Percentiles rank a stretch among this genome's conserved stretches.
Evolutionary conservation across 2,329 filamentous ascomycete genomes (phyloP).

Genomic region (Phialophora tarda): DNA sequence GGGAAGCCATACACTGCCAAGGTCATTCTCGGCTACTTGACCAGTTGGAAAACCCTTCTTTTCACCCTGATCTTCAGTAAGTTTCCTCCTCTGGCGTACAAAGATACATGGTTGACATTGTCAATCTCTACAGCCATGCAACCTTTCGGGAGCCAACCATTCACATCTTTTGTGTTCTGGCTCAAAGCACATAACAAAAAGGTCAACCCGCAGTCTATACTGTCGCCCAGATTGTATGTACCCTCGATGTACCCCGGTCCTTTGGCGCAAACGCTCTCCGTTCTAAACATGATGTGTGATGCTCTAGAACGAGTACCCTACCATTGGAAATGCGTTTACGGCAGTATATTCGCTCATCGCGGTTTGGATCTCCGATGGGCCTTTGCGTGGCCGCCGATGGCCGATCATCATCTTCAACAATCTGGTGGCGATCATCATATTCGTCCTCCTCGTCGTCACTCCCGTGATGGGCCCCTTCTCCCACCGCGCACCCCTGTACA

Average conservation of each 20-base stretch:
- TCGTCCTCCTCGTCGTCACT: conserved; percentile 25
- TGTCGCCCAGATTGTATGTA: conserved; percentile 29
- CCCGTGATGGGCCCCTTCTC: conserved; percentile 30
- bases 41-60: conserved; percentile 31
- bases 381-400: conserved; percentile 27
- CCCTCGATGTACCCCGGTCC: no score
- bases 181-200: conserved; percentile 34
- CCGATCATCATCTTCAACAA: conserved; percentile 30
- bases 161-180: conserved; percentile 31
- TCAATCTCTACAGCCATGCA: conserved; percentile 17
- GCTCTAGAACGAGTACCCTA: conserved; percentile 29
- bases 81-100: background rate
- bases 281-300: background rate
- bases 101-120: background rate
- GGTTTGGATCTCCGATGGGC: conserved; percentile 31
- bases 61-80: conserved; percentile 34
- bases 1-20: conserved; percentile 29
- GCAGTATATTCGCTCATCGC: conserved; percentile 24
- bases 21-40: conserved; percentile 30
- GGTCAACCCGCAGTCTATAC: conserved; percentile 25
- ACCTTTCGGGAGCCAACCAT: conserved; percentile 28
- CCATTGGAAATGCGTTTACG: conserved; percentile 30
- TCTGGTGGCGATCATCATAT: conserved; percentile 26
- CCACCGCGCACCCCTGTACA: conserved; percentile 31
- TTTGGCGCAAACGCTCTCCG: background rate